Percentiles rank a stretch among this genome's conserved stretches.
Conservation (phyloP, 1,284 basidiomycete genomes). For the Polyporus tsugae region DNA sequence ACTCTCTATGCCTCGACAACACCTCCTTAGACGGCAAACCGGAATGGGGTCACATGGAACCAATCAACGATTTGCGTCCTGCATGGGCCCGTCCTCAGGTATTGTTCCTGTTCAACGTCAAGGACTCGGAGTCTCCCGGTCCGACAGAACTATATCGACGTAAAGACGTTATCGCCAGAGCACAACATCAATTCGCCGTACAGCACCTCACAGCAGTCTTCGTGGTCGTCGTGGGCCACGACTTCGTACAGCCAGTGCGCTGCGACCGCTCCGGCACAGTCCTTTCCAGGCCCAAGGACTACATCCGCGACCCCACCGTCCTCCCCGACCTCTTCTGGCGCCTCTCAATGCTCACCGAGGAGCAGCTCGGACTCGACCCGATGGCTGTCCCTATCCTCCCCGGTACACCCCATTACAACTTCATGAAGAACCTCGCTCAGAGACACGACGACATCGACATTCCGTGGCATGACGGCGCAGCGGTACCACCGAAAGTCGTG, state of each 20-base stretch:
- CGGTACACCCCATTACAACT: conserved; percentile 6
- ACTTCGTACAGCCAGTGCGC: background rate
- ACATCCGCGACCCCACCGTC: background rate
- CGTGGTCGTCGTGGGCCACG: conserved; percentile 3
- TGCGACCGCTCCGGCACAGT: conserved; percentile 3
- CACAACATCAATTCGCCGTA: background rate
- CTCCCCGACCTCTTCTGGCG: conserved; percentile 16
- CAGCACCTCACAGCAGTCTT: conserved; percentile 2
- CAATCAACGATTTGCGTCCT: background rate
- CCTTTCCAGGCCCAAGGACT: conserved; percentile 2
- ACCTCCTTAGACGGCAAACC: background rate
- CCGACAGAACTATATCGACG: background rate
- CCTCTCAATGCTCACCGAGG: conserved; percentile 13
- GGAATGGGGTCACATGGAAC: conserved; percentile 1
- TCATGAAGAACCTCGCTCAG: conserved; percentile 12
- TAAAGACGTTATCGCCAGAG: background rate
- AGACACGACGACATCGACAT: background rate
- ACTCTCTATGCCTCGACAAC: background rate
- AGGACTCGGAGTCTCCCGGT: background rate
- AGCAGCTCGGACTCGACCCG: conserved; percentile 21
- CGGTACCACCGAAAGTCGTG: background rate
- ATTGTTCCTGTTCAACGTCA: background rate
- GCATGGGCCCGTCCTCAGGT: conserved; percentile 4
- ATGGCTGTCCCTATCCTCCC: conserved; percentile 9
- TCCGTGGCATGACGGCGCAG: background rate